Percentiles rank a stretch among this genome's conserved stretches.
phyloP scores from a whole-genome alignment of 2,329 filamentous ascomycete genomes.

The Fusarium mexicanum region DNA sequence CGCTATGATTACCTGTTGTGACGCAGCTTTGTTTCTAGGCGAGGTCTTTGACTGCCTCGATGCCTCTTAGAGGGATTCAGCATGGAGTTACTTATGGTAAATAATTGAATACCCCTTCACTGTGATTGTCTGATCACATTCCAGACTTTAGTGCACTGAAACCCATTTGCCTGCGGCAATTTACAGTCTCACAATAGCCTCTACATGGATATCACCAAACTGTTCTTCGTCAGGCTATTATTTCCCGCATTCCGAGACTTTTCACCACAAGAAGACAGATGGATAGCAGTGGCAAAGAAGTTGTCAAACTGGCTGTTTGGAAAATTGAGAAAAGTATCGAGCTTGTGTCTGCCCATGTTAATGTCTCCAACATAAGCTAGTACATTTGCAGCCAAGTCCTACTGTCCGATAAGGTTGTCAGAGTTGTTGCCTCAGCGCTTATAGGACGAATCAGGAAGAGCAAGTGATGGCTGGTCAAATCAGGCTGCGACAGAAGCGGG shows the following conservation, averaged over 20 bases:
- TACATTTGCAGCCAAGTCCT: background rate
- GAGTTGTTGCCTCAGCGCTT: no score
- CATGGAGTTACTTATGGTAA: background rate
- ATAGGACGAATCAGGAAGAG: background rate
- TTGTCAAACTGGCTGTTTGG: no score
- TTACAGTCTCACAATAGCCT: no score
- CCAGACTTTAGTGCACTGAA: background rate
- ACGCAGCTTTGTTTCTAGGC: fast-evolving
- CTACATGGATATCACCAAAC: no score
- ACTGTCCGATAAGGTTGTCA: background rate
- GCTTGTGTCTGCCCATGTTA: no score
- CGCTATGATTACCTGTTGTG: no score
- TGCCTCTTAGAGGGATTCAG: fast-evolving
- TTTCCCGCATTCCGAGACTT: fast-evolving
- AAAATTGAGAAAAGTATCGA: no score
- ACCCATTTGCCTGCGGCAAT: background rate
- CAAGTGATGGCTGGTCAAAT: background rate
- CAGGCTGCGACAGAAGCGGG: background rate
- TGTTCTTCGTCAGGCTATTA: no score
- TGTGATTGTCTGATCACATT: fast-evolving
- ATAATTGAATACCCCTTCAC: fast-evolving
- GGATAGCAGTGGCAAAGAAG: no score
- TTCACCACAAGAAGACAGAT: no score
- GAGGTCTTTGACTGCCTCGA: fast-evolving
- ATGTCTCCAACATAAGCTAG: background rate